A percentile compares a stretch with the other conserved stretches of the same genome.
phyloP scores from a whole-genome alignment of 2,329 filamentous ascomycete genomes.

The Tolypocladium endophyticum region DNA sequence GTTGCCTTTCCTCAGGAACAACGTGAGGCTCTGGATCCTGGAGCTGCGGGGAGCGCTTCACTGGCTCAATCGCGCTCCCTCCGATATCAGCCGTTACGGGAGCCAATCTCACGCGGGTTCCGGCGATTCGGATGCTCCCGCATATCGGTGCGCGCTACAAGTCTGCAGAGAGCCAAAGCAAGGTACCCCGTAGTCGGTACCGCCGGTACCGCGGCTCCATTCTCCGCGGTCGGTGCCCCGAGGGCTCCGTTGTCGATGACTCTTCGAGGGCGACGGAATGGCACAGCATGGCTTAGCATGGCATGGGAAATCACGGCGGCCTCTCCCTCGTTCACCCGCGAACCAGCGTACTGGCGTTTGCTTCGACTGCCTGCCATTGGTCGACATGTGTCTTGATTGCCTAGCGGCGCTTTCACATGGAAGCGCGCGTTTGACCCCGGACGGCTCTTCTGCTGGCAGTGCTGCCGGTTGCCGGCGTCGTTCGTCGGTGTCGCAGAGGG shows the following conservation, averaged over 20 bases:
- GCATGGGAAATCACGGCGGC: background rate
- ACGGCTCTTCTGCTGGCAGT: background rate
- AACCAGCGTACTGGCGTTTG: background rate
- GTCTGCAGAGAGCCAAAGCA: background rate
- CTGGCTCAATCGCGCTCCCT: background rate
- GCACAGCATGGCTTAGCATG: background rate
- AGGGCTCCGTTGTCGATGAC: background rate
- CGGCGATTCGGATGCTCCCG: background rate
- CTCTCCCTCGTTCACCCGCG: background rate
- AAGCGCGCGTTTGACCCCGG: background rate
- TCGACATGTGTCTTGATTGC: background rate
- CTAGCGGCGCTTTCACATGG: background rate
- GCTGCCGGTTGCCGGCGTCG: background rate
- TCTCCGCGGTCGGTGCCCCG: background rate
- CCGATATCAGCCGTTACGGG: background rate
- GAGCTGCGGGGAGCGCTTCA: background rate
- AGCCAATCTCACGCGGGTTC: background rate
- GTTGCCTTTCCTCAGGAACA: too few relatives aligned
- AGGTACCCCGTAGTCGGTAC: background rate
- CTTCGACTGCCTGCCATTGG: background rate
- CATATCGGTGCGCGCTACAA: background rate
- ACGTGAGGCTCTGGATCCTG: too few relatives aligned
- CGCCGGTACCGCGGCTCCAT: background rate
- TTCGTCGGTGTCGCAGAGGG: background rate
- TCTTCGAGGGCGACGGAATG: background rate